Base-by-base conservation (phyloP, 2,329 filamentous ascomycete genomes). In the Onygenales sp. region DNA sequence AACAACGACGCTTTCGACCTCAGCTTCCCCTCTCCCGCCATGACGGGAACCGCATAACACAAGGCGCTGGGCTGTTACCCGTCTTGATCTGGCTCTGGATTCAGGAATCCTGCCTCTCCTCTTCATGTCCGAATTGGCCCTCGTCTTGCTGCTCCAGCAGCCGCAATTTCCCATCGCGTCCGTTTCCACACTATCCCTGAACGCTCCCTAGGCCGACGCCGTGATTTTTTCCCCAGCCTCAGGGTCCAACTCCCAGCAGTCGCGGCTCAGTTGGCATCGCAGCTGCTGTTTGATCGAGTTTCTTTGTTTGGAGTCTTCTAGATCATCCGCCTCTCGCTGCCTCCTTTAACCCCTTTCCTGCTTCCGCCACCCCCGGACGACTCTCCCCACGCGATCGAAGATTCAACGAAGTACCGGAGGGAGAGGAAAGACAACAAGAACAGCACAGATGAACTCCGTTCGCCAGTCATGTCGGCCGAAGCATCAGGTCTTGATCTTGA, bases 401-500 rank as follows among this genome's bases (percentile, higher is more conserved):
- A 36, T 3, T 42, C 21, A 39, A 17, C n/a, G 37, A 42, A 21
- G 13, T 17, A 9, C 17, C 34, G 13, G 36, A 32, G 11, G 14
- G 6, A 37, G 14, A 21, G 32, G 13, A 10, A 27, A n/a, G 13
- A 32, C 10, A 9, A 49, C 5, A 40, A 42, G n/a, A n/a, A 10
- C 21, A 36, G 44, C 46, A 48, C 48, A 53, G 44, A 82, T 83
- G 76, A 74, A 82, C 65, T 72, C 78, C 57, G 73, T 81, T 61
- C 78, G 80, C 59, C 79, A 84, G 67, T 78, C 76, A 61, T 79
- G 76, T 71, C 88, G 92, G 56, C 92, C 93, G 32, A 97, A 96
- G 77, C 93, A 98, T 74, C 92, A 97, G 79, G 88, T 96, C 62
- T 78, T 97, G 57, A 86, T 96, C 61, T 81, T 96, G 60, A 96